Conservation (phyloP, 2,329 filamentous ascomycete genomes). For the Neofusicoccum parvum region DNA sequence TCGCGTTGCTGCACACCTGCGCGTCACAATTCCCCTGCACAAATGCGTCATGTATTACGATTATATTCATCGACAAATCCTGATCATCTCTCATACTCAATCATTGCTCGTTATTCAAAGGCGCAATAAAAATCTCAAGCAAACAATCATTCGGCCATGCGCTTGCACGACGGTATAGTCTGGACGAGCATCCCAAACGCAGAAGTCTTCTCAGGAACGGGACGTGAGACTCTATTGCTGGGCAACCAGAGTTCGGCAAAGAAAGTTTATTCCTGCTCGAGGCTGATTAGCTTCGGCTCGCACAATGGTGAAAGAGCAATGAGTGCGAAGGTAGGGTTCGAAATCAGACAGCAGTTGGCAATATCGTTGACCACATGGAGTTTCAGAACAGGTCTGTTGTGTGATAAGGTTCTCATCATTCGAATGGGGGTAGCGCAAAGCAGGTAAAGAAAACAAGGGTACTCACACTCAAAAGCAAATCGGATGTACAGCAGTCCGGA, state of each 20-base stretch:
- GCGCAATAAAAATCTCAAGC: neutral
- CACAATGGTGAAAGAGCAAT: neutral
- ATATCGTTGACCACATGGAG: constrained; percentile 69
- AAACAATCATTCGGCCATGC: neutral
- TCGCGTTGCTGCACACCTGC: too few relatives aligned
- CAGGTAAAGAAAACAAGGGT: constrained; percentile 21
- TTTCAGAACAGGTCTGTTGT: constrained; percentile 86
- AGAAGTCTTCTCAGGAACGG: too few relatives aligned
- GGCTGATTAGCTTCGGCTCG: neutral
- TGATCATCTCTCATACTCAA: neutral
- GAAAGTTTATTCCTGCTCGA: neutral
- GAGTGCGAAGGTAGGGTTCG: neutral
- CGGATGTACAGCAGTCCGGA: neutral
- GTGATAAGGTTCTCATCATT: constrained; percentile 61
- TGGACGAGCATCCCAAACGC: too few relatives aligned
- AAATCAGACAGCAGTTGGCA: constrained; percentile 81
- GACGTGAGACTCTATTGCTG: too few relatives aligned
- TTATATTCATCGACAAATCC: neutral
- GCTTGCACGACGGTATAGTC: too few relatives aligned
- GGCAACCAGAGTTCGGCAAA: too few relatives aligned
- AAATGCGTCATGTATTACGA: neutral
- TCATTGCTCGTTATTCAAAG: neutral
- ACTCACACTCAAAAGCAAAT: constrained; percentile 29
- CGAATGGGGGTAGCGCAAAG: constrained; percentile 26
- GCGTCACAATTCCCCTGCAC: neutral